Evolutionary conservation across 2,329 filamentous ascomycete genomes (phyloP).

Genomic region (Teratosphaeria nubilosa): DNA sequence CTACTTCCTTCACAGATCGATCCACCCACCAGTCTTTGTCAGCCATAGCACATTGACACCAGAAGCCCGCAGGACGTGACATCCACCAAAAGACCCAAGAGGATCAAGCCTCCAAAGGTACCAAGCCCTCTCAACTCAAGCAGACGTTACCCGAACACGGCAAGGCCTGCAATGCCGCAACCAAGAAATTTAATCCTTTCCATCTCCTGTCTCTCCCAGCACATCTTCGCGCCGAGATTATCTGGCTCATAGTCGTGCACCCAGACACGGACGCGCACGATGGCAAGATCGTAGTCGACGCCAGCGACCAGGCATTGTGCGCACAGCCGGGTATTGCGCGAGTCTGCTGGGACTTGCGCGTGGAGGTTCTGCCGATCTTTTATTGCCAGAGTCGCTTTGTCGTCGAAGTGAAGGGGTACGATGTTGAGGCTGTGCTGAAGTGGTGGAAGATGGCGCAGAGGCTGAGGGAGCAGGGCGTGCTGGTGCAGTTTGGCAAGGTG

Average conservation of each 20-base stretch:
- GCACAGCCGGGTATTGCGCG: background rate
- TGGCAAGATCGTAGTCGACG: background rate
- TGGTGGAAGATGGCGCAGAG: background rate
- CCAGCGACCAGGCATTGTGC: background rate
- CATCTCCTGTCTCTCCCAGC: background rate
- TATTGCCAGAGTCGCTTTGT: background rate
- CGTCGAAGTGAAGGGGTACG: background rate
- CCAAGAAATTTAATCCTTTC: background rate
- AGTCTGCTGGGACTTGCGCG: background rate
- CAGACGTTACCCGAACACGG: background rate
- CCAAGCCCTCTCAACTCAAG: background rate
- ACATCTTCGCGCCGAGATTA: background rate
- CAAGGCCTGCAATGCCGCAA: background rate
- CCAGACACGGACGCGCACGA: background rate
- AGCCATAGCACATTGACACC: background rate
- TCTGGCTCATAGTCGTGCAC: background rate
- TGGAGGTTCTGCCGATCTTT: background rate
- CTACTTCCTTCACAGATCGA: too few relatives aligned
- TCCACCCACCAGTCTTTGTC: background rate
- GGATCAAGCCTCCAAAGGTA: background rate
- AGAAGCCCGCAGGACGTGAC: background rate
- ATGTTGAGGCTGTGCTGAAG: background rate
- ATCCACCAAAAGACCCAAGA: background rate
- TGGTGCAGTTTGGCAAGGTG: background rate
- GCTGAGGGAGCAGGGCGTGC: background rate